A percentile compares a stretch with the other conserved stretches of the same genome.
These are phyloP conservation scores for Pecoramyces ruminantium DNA, from an alignment of 192 early-diverging fungal genomes.

Conservation along the genomic window DNA sequence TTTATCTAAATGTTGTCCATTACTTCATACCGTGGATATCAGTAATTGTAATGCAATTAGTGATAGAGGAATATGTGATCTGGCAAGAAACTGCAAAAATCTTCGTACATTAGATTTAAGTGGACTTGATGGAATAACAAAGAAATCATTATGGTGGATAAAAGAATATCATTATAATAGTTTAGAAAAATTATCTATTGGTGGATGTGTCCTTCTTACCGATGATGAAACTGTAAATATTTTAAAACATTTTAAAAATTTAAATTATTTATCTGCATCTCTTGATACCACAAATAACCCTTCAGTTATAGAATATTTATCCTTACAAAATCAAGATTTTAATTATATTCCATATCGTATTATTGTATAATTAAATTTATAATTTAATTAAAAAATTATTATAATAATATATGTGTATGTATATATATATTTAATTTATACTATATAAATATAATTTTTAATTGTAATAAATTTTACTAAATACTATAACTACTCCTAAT, in stretches of 20 bases:
- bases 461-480: too few relatives aligned
- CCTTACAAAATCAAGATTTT: not conserved
- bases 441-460: too few relatives aligned
- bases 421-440: too few relatives aligned
- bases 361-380: not conserved
- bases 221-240: not conserved
- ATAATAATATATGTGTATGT: too few relatives aligned
- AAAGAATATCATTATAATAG: not conserved
- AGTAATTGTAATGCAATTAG: not conserved
- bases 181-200: not conserved
- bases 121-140: not conserved
- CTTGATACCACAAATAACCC: not conserved
- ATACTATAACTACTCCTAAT: too few relatives aligned
- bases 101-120: not conserved
- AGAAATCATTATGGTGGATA: not conserved
- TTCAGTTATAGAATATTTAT: not conserved
- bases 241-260: not conserved
- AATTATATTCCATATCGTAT: not conserved
- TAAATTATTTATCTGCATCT: not conserved
- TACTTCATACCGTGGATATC: not conserved
- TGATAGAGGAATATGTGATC: not conserved
- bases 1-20: not conserved
- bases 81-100: not conserved
- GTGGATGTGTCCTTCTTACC: not conserved
- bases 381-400: too few relatives aligned